Evolutionary conservation across 495 filamentous ascomycete species (phyloP).

Genomic region (Oleoguttula mirabilis): DNA sequence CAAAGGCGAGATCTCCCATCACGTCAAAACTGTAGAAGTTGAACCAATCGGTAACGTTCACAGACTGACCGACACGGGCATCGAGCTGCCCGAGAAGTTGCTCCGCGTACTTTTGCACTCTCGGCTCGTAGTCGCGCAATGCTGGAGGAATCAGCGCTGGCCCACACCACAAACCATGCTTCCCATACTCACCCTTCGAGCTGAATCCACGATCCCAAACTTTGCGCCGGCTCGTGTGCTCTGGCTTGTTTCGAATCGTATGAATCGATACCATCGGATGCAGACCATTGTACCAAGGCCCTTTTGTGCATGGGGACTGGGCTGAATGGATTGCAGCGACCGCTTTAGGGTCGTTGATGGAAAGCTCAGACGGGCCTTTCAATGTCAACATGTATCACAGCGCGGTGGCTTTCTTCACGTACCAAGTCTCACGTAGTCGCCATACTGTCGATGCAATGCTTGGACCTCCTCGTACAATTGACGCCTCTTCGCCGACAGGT

Average conservation of each 20-base stretch:
- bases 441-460: too few relatives aligned
- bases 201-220: conserved; percentile 32
- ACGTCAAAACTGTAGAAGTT: conserved; percentile 31
- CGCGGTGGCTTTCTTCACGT: too few relatives aligned
- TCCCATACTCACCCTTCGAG: too few relatives aligned
- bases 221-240: conserved; percentile 31
- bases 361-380: too few relatives aligned
- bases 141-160: conserved; percentile 18
- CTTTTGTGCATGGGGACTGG: too few relatives aligned
- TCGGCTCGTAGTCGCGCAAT: conserved; percentile 30
- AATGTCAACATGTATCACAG: too few relatives aligned
- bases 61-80: conserved; percentile 14
- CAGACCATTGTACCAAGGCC: conserved; percentile 33
- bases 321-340: too few relatives aligned
- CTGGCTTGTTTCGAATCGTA: conserved; percentile 26
- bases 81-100: conserved; percentile 24
- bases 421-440: too few relatives aligned
- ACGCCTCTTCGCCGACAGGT: too few relatives aligned
- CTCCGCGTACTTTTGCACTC: conserved; percentile 21
- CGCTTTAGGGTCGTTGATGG: too few relatives aligned
- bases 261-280: conserved; percentile 29
- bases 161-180: too few relatives aligned
- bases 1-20: conserved; percentile 31
- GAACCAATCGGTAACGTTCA: conserved; percentile 29
- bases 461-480: too few relatives aligned